phyloP scores from a whole-genome alignment of 306 rosid species.

The Gastrolobium bilobum region DNA sequence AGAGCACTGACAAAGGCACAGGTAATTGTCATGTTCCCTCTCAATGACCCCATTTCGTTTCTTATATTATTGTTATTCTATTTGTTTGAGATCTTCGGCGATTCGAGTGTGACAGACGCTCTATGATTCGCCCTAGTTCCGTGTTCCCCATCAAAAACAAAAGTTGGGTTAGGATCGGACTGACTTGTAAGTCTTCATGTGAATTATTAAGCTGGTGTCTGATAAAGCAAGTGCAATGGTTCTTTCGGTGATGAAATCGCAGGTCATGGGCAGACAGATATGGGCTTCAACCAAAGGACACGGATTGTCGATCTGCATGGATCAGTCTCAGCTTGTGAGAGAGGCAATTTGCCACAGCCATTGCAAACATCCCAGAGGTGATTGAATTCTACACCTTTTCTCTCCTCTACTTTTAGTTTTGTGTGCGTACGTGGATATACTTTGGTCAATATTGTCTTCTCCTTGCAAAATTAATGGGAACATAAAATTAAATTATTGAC shows the following conservation, averaged over 20 bases:
- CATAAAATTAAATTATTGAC: background rate
- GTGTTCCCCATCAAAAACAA: conserved; percentile 42
- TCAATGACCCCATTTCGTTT: conserved; percentile 46
- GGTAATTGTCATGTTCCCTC: conserved; percentile 66
- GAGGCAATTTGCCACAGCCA: conserved; percentile 30
- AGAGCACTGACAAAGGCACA: conserved; percentile 81
- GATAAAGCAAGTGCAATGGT: conserved; percentile 55
- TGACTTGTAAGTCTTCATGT: conserved; percentile 36
- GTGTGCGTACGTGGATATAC: too few species aligned
- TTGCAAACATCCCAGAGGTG: conserved; percentile 52
- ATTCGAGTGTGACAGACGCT: conserved; percentile 57
- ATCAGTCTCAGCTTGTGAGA: conserved; percentile 47
- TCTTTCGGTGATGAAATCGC: conserved; percentile 50
- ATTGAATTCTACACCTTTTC: conserved; percentile 6
- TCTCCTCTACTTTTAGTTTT: background rate
- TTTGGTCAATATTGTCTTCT: background rate
- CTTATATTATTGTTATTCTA: conserved; percentile 56
- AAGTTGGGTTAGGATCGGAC: conserved; percentile 38
- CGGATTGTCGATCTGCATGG: conserved; percentile 51
- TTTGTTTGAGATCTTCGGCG: conserved; percentile 56
- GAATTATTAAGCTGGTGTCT: conserved; percentile 62
- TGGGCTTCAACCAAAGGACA: conserved; percentile 57
- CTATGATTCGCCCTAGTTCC: conserved; percentile 55
- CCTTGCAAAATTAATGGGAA: conserved; percentile 1
- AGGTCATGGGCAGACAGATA: conserved; percentile 64